A percentile compares a stretch with the other conserved stretches of the same genome.
Evolutionary conservation across 164 flowering plant genomes (phyloP).

Genomic region (Berberis thunbergii): DNA sequence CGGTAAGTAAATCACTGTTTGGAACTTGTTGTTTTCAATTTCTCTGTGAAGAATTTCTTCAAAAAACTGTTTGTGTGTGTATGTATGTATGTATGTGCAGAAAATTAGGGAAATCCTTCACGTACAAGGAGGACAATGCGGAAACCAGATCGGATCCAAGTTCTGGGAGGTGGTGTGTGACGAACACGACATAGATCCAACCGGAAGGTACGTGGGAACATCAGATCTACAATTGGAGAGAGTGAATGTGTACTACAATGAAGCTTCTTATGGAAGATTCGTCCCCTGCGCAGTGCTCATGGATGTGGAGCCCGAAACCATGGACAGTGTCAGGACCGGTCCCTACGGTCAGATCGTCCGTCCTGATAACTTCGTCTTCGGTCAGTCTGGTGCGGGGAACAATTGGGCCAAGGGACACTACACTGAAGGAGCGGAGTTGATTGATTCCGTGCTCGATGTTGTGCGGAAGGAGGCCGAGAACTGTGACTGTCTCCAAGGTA

Average conservation of each 20-base stretch:
- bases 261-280: conserved; percentile 28
- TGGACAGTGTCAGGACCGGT: conserved; percentile 32
- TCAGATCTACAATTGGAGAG: conserved; percentile 30
- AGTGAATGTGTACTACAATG: conserved; percentile 30
- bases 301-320: conserved; percentile 35
- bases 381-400: conserved; percentile 37
- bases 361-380: conserved; percentile 37
- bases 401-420: conserved; percentile 38
- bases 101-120: conserved; percentile 35
- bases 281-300: conserved; percentile 34
- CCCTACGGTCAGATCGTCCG: conserved; percentile 35
- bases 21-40: neutral
- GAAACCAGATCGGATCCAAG: conserved; percentile 35
- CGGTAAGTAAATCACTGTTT: neutral
- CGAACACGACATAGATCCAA: conserved; percentile 31
- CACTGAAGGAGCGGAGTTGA: conserved; percentile 35
- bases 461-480: conserved; percentile 37
- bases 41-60: neutral
- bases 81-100: neutral
- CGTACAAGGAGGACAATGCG: conserved; percentile 32
- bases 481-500: conserved; percentile 37
- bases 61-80: neutral
- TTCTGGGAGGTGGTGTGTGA: conserved; percentile 36
- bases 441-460: conserved; percentile 35
- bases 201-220: conserved; percentile 22